A percentile compares a stretch with the other conserved stretches of the same genome.
These are phyloP conservation scores for Hirsutella minnesotensis DNA, from an alignment of 2,329 filamentous ascomycete species.

Conservation along the genomic window DNA sequence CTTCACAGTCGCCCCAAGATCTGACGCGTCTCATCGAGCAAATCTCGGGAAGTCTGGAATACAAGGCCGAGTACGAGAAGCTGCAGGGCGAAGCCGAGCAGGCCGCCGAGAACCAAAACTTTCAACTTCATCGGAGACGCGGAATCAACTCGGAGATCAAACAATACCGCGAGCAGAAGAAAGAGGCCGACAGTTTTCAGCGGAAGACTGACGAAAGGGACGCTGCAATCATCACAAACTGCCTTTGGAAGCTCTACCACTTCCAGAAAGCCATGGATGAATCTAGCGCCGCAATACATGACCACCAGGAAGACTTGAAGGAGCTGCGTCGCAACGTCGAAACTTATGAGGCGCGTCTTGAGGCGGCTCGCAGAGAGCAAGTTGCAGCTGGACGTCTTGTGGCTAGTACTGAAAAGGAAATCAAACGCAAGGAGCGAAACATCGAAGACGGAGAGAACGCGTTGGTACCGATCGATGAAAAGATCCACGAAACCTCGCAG, in stretches of 20 bases:
- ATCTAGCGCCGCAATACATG: slow-evolving; percentile 79
- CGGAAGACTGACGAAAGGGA: slow-evolving; percentile 84
- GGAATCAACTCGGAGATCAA: slow-evolving; percentile 97
- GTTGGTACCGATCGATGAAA: slow-evolving; percentile 83
- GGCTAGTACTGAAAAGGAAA: slow-evolving; percentile 69
- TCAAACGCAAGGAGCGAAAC: slow-evolving; percentile 74
- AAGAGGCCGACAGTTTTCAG: slow-evolving; percentile 87
- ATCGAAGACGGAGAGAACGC: slow-evolving; percentile 79
- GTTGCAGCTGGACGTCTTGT: slow-evolving; percentile 65
- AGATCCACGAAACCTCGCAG: slow-evolving; percentile 66
- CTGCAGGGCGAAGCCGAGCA: slow-evolving; percentile 80
- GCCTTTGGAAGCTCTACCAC: slow-evolving; percentile 93
- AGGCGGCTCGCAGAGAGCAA: slow-evolving; percentile 76
- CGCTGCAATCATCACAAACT: slow-evolving; percentile 81
- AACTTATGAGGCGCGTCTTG: slow-evolving; percentile 67
- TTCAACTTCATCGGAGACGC: slow-evolving; percentile 77
- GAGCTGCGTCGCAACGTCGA: slow-evolving; percentile 83
- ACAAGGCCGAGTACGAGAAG: slow-evolving; percentile 85
- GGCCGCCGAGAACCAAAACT: slow-evolving; percentile 77
- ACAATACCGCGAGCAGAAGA: slow-evolving; percentile 94
- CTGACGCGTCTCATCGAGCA: slow-evolving; percentile 91
- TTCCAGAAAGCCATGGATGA: slow-evolving; percentile 90
- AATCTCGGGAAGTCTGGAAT: slow-evolving; percentile 90
- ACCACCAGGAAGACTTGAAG: slow-evolving; percentile 88
- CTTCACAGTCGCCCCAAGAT: slow-evolving; percentile 87